Percentiles rank a stretch among this genome's conserved stretches.
These are phyloP conservation scores for Pseudogymnoascus sp. DNA, from an alignment of 2,329 filamentous ascomycete genomes.

Conservation along the genomic window DNA sequence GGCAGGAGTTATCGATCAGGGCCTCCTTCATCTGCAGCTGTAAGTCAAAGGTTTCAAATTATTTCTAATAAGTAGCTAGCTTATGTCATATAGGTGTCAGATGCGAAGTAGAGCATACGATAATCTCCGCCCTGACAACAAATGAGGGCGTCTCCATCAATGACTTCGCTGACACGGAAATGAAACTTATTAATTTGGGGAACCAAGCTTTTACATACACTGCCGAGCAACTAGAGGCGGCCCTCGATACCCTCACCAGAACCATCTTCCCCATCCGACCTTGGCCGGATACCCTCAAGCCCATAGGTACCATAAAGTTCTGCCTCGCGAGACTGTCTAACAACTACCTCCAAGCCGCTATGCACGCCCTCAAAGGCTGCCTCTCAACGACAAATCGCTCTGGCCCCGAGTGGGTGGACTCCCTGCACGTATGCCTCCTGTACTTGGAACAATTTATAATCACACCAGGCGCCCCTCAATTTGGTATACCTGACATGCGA, in stretches of 20 bases:
- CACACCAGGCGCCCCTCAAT: not conserved
- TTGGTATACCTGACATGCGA: not conserved
- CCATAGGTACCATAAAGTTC: not conserved
- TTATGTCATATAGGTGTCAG: not conserved
- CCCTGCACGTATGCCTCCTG: not conserved
- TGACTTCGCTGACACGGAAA: not conserved
- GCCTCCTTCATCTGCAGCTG: constrained; percentile 9
- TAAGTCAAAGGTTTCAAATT: not conserved
- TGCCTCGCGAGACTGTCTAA: not conserved
- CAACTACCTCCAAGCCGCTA: not conserved
- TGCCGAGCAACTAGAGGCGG: not conserved
- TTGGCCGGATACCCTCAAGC: not conserved
- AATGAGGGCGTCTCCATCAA: not conserved
- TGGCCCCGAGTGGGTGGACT: not conserved
- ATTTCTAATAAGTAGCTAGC: not conserved
- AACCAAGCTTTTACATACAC: not conserved
- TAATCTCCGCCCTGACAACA: not conserved
- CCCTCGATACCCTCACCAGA: not conserved
- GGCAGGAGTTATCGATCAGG: no score
- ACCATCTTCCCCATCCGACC: not conserved
- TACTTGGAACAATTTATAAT: not conserved
- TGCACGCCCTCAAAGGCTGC: not conserved
- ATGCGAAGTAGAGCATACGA: not conserved
- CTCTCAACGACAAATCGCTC: not conserved
- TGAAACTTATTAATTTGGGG: not conserved